Conservation (phyloP, 805 yeast species). For the Candida golubevii region DNA sequence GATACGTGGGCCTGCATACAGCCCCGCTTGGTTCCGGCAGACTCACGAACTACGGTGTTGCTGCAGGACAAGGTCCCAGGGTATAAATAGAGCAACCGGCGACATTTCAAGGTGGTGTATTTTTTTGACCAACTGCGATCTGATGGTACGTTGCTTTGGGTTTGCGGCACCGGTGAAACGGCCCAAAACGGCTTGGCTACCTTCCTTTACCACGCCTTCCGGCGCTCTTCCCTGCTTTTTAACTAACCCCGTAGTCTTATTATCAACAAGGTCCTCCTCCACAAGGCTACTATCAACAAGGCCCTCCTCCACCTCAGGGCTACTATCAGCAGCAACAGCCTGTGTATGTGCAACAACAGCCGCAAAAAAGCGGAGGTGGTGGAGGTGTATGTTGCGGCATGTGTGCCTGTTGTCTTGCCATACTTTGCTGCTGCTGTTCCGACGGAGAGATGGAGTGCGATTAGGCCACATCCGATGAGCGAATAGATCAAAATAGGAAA, state of each 20-base stretch:
- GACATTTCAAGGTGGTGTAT: too few species aligned
- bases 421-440: conserved; percentile 21
- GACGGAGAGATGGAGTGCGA: conserved; percentile 15
- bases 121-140: too few species aligned
- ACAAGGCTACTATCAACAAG: conserved; percentile 30
- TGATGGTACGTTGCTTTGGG: too few species aligned
- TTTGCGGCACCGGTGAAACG: too few species aligned
- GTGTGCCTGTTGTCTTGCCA: conserved; percentile 20
- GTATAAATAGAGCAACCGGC: too few species aligned
- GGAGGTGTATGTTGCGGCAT: conserved; percentile 25
- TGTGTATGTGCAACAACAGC: conserved; percentile 28
- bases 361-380: conserved; percentile 16
- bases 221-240: too few species aligned
- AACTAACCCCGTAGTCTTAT: background rate
- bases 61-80: too few species aligned
- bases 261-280: conserved; percentile 21
- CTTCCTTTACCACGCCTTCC: too few species aligned
- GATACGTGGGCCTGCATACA: too few species aligned
- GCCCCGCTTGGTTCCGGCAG: too few species aligned
- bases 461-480: conserved; percentile 1
- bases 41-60: too few species aligned
- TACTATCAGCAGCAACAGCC: conserved; percentile 34
- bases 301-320: conserved; percentile 23
- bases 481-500: background rate
- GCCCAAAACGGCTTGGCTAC: too few species aligned